Evolutionary conservation across 176 grass and related monocot genomes (phyloP).

Genomic region (Urochloa ruziziensis): DNA sequence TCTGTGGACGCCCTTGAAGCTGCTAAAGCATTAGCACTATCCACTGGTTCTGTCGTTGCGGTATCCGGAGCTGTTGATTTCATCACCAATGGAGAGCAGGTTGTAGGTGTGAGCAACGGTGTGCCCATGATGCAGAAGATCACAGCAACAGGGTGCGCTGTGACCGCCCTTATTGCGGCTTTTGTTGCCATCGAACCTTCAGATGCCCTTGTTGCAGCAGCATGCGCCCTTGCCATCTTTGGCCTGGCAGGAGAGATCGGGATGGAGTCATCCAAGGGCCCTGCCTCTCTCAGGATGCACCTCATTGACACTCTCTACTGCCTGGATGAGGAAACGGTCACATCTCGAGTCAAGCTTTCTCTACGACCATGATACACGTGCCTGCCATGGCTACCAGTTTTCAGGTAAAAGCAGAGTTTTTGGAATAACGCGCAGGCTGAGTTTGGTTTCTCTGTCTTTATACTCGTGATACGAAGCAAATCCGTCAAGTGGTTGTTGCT

Average conservation of each 20-base stretch:
- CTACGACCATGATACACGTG: neutral
- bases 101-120: slow-evolving; percentile 51
- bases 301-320: slow-evolving; percentile 66
- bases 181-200: slow-evolving; percentile 71
- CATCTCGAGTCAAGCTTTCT: slow-evolving; percentile 46
- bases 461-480: neutral
- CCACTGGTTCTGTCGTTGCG: slow-evolving; percentile 47
- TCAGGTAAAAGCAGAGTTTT: neutral
- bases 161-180: slow-evolving; percentile 67
- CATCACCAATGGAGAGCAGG: slow-evolving; percentile 52
- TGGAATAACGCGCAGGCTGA: neutral
- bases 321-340: slow-evolving; percentile 44
- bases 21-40: slow-evolving; percentile 55
- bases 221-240: slow-evolving; percentile 63
- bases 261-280: slow-evolving; percentile 67
- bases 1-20: slow-evolving; percentile 62
- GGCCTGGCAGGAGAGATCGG: slow-evolving; percentile 69
- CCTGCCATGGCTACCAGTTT: neutral
- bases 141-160: slow-evolving; percentile 70
- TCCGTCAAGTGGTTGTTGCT: neutral
- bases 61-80: slow-evolving; percentile 76
- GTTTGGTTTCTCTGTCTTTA: neutral
- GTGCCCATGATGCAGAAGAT: slow-evolving; percentile 88
- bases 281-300: slow-evolving; percentile 78
- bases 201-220: slow-evolving; percentile 40